These are phyloP conservation scores for Cymbidium sinense DNA, from an alignment of 106 monocot genomes.

Conservation along the genomic window DNA sequence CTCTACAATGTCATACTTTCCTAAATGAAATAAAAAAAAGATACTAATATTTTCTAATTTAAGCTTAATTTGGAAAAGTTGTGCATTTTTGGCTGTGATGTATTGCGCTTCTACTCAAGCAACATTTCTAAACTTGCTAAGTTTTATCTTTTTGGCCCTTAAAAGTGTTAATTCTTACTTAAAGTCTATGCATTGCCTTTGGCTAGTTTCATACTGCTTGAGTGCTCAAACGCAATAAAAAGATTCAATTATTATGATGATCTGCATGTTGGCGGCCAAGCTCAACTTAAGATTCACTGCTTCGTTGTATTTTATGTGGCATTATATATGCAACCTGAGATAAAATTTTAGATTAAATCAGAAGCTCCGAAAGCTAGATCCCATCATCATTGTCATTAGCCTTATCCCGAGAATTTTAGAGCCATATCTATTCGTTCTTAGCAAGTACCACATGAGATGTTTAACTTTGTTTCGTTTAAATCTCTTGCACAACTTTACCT, in stretches of 20 bases:
- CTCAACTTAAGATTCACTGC: not conserved
- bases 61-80: not conserved
- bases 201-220: not conserved
- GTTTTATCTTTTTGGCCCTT: no score
- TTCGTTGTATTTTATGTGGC: not conserved
- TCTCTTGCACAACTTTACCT: not conserved
- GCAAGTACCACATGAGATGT: no score
- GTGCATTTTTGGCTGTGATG: not conserved
- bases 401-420: no score
- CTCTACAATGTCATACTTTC: not conserved
- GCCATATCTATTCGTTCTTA: no score
- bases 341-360: not conserved
- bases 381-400: not conserved
- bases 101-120: not conserved
- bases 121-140: no score
- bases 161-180: no score
- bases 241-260: not conserved
- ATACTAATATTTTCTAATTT: not conserved
- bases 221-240: not conserved
- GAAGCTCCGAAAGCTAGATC: not conserved
- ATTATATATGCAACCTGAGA: not conserved
- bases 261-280: not conserved
- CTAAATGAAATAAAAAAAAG: not conserved
- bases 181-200: no score
- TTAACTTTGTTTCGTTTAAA: no score